Evolutionary conservation across 768 basidiomycete genomes (phyloP), one percentile per base, ranked within the genome.

Genomic region (Lactarius trivialis): DNA sequence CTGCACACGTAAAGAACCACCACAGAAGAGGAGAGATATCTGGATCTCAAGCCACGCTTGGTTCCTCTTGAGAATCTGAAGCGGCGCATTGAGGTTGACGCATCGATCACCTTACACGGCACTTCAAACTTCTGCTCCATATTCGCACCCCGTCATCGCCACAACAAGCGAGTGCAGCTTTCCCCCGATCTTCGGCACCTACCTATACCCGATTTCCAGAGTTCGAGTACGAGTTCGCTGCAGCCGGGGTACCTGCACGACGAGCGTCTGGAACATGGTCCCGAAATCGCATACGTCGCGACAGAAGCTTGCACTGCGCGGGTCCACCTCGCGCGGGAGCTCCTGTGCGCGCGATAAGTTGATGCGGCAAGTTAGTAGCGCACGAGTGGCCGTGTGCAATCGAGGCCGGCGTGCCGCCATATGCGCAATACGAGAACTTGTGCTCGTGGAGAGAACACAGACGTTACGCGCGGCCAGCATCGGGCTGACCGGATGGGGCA

Each of bases 121-220:
- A 79, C 78, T 64, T 83, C 81, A 58, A 82, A 81, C 79, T 36
- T 83, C 79, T 1, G 80, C 81, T 19, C 73, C 74, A 65, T 81
- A 81, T 26, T 73, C 75, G 32, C 79, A 77, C 2, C 73, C 66
- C 0, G 68, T 72, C 81, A 83, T 82, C 19, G 78, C 76, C 41
- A 74, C 76, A 11, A 78, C 75, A 11, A 83, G 71, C 0, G 78
- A 71, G 43, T 75, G 76, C 60, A 81, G 70, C 58, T 79, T 81
- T 1, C 62, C 57, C 4, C 71, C 67, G 19, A 82, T 73, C 48
- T 68, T 71, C 0, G 79, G 79, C 7, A 78, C 72, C 79, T 80
- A 32, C 72, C 79, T 80, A 32, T 28, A 34, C 39, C 14, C 9
- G n/a, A 32, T 54, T 55, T n/a, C 14, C 26, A 19, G 26, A 37